Percentiles rank a stretch among this genome's conserved stretches.
Conservation (phyloP, 805 yeast genomes). For the Schwanniomyces yamadae region DNA sequence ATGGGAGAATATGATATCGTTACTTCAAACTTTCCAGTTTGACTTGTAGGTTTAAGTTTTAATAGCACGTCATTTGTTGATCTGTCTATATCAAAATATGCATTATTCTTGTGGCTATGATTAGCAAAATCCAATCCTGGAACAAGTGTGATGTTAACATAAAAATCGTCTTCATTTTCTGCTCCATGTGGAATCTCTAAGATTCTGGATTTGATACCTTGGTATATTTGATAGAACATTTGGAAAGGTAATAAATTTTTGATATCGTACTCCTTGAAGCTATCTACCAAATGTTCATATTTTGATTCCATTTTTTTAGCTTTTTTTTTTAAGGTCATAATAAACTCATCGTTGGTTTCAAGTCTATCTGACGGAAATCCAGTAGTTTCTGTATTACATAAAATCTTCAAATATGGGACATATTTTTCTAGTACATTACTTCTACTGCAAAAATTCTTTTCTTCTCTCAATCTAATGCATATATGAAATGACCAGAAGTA, state of each 20-base stretch:
- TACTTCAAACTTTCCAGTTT: constrained; percentile 16
- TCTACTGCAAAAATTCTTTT: not conserved
- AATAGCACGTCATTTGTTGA: constrained; percentile 52
- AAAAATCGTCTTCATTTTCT: constrained; percentile 24
- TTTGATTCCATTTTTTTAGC: constrained; percentile 9
- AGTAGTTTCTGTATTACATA: constrained; percentile 15
- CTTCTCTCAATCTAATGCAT: constrained; percentile 1
- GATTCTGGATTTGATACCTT: constrained; percentile 58
- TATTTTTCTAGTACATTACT: constrained; percentile 1
- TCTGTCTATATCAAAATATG: constrained; percentile 60
- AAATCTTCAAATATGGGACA: constrained; percentile 18
- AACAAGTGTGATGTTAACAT: constrained; percentile 52
- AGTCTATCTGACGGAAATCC: constrained; percentile 5
- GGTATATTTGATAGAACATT: constrained; percentile 26
- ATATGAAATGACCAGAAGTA: constrained; percentile 25
- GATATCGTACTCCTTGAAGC: constrained; percentile 9
- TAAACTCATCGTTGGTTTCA: constrained; percentile 8
- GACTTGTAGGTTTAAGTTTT: constrained; percentile 40
- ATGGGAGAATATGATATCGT: constrained; percentile 25
- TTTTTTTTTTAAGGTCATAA: constrained; percentile 5
- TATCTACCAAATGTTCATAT: constrained; percentile 8
- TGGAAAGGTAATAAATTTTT: constrained; percentile 16
- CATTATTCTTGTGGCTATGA: constrained; percentile 47
- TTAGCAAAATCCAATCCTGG: constrained; percentile 70
- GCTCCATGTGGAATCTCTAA: constrained; percentile 58